Evolutionary conservation across 1,284 basidiomycete genomes (phyloP), one percentile per base, ranked within the genome.

Genomic region (Pterulicium gracile): DNA sequence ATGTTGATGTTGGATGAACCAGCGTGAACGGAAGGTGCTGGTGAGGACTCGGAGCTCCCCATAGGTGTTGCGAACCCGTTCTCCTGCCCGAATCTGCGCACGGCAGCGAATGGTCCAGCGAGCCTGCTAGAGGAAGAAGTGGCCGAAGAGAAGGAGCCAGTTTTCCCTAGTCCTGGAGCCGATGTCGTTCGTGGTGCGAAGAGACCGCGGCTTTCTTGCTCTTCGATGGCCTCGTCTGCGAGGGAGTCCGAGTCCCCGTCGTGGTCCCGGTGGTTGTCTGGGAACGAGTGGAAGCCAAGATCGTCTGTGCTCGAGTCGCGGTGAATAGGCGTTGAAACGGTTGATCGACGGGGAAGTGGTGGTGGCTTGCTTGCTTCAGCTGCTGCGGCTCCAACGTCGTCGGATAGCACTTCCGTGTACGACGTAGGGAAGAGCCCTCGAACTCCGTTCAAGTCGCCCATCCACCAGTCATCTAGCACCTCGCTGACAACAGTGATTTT

Each of bases 401-500:
- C 48, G 12, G 64, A 55, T 46, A 71, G 56, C 20, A 71, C 64
- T 54, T 86, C 81, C 2, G 79, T 81, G 60, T 88, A 84, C 1
- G 76, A 72, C 2, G 73, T 72, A 0, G 89, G 89, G 70, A 92
- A 91, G 35, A 91, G 57, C 4, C 88, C 88, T 39, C 72, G 77
- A 53, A 68, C 69, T 13, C 84, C 85, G 44, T 67, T 64, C 21
- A 80, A 58, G 59, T 87, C 79, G 12, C 88, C 88, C 65, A 89
- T 76, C 80, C 84, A 89, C 89, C 89, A 93, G 47, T 79, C 87
- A 48, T 85, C 82, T 24, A 87, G 66, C 0, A 89, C 82, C 59
- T 90, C 85, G 32, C 77, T 78, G 19, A 86, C 56, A 15, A 91
- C 80, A 15, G 72, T 60, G 48, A 93, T 82, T 52, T 87, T 76